These are phyloP conservation scores for Aciculosporium take DNA, from an alignment of 2,329 filamentous ascomycete genomes.

Conservation along the genomic window DNA sequence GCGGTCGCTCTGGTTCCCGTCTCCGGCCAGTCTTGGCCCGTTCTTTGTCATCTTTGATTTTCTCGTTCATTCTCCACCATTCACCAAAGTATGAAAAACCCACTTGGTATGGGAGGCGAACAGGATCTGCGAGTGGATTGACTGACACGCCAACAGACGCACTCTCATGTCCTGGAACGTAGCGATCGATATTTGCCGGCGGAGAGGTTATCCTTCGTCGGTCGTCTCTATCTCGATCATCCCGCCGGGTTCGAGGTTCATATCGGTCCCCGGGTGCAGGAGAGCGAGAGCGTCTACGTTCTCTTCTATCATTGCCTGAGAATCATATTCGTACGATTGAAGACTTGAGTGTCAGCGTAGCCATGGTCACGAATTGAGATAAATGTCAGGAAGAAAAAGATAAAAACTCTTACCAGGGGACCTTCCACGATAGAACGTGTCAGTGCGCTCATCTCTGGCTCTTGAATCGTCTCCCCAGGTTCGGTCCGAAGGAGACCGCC, in stretches of 20 bases:
- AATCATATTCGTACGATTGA: not conserved
- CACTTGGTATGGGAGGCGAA: conserved; percentile 62
- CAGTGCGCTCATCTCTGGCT: conserved; percentile 37
- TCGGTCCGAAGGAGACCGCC: conserved; percentile 39
- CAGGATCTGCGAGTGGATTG: conserved; percentile 60
- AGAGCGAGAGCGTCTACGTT: conserved; percentile 53
- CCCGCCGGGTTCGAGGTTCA: conserved; percentile 54
- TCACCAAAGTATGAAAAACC: conserved; percentile 78
- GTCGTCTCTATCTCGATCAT: conserved; percentile 52
- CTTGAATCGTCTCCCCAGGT: conserved; percentile 40
- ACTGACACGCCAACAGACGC: conserved; percentile 28
- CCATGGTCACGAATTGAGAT: not conserved
- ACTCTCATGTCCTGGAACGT: conserved; percentile 60
- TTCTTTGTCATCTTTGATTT: conserved; percentile 70
- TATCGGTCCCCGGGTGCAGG: conserved; percentile 61
- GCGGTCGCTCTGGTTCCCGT: conserved; percentile 47
- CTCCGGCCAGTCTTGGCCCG: conserved; percentile 54
- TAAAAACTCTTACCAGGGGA: conserved; percentile 50
- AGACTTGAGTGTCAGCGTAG: not conserved
- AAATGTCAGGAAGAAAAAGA: not conserved
- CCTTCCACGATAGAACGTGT: conserved; percentile 50
- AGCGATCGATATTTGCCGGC: conserved; percentile 66
- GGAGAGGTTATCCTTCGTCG: conserved; percentile 46
- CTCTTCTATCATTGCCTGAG: conserved; percentile 43
- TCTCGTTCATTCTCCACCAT: conserved; percentile 74